Conservation (phyloP, 306 rosid species). For the Lotus japonicus region DNA sequence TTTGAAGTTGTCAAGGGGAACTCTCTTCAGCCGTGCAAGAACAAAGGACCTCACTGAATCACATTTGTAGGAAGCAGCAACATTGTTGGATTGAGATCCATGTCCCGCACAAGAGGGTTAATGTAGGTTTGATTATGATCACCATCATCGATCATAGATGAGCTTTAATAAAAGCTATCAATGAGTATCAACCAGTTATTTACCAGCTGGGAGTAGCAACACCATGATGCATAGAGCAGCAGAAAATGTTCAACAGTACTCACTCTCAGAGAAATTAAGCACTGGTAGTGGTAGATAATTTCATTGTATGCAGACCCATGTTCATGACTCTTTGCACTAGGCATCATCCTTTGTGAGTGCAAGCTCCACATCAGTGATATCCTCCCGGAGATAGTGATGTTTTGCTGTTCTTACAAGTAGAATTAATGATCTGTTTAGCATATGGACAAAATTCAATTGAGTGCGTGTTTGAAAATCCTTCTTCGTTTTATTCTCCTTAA, state of each 20-base stretch:
- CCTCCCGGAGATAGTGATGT: no score
- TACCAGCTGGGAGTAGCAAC: constrained; percentile 12
- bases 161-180: no score
- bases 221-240: constrained; percentile 12
- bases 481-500: no score
- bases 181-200: no score
- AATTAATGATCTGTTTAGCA: no score
- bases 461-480: no score
- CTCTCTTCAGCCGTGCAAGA: constrained; percentile 32
- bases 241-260: neutral
- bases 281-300: neutral
- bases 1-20: constrained; percentile 50
- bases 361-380: no score
- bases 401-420: no score
- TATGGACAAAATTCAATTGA: no score
- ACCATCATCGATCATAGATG: no score
- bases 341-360: neutral
- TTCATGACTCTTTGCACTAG: neutral
- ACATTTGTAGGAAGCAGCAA: neutral
- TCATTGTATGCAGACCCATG: neutral
- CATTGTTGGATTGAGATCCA: constrained; percentile 17
- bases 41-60: constrained; percentile 16
- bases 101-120: constrained; percentile 24
- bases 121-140: constrained; percentile 6
- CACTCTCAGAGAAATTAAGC: neutral